Conservation (phyloP, 768 basidiomycete genomes). For the Tulasnella sp. region DNA sequence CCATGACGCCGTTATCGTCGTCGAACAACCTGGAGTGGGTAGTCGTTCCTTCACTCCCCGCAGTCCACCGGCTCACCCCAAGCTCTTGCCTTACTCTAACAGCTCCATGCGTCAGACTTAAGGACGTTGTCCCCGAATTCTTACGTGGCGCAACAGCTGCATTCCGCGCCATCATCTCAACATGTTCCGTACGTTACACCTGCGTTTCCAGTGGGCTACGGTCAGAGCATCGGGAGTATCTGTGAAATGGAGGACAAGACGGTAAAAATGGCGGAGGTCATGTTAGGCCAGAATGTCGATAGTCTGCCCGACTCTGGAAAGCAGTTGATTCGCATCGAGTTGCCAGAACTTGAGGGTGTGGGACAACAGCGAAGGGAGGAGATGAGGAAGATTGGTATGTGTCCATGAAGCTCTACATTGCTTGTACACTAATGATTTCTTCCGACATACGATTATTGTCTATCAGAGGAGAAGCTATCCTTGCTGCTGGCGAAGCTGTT, state of each 20-base stretch:
- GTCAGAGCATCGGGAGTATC: neutral
- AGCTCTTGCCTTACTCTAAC: neutral
- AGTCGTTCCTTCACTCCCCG: neutral
- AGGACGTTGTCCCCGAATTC: neutral
- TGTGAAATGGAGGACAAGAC: conserved; percentile 9
- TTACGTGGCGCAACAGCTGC: conserved; percentile 3
- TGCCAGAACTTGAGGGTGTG: conserved; percentile 2
- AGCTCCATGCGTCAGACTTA: conserved; percentile 13
- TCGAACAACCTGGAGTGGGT: conserved; percentile 14
- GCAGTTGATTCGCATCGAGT: conserved; percentile 7
- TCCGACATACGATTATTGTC: no score
- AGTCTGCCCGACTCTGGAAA: neutral
- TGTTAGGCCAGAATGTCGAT: neutral
- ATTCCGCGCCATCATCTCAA: conserved; percentile 12
- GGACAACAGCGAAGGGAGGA: neutral
- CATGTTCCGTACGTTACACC: conserved; percentile 16
- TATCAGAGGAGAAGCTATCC: conserved; percentile 10
- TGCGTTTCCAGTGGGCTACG: neutral
- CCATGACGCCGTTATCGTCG: conserved; percentile 12
- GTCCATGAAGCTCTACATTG: no score
- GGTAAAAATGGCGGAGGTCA: no score
- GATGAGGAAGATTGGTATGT: conserved; percentile 11
- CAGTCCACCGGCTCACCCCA: neutral
- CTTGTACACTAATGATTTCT: neutral
- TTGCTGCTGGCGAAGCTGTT: conserved; percentile 3